These are phyloP conservation scores for Calonectria henricotiae DNA, from an alignment of 2,329 filamentous ascomycete species.

Conservation along the genomic window DNA sequence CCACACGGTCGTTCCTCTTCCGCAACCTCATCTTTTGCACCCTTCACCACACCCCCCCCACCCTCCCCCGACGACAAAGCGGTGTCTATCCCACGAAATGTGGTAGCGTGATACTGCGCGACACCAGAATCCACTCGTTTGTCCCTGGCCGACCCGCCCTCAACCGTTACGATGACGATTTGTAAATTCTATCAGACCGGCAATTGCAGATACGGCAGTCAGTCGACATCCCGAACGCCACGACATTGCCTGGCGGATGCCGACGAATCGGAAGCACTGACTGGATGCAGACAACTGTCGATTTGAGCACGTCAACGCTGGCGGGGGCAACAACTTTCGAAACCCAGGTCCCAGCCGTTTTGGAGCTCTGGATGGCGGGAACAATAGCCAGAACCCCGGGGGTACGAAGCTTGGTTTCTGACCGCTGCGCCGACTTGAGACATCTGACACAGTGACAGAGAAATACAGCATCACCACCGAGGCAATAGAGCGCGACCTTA, in stretches of 20 bases:
- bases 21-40: neutral
- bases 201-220: conserved; percentile 69
- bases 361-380: conserved; percentile 62
- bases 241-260: neutral
- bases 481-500: conserved; percentile 78
- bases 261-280: conserved; percentile 32
- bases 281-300: conserved; percentile 66
- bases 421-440: conserved; percentile 2
- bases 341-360: conserved; percentile 71
- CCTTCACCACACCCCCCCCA: conserved; percentile 14
- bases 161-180: conserved; percentile 57
- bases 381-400: conserved; percentile 45
- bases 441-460: conserved; percentile 46
- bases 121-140: conserved; percentile 38
- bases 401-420: conserved; percentile 37
- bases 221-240: conserved; percentile 47
- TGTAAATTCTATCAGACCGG: conserved; percentile 69
- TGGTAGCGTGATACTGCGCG: conserved; percentile 41
- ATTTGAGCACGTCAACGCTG: conserved; percentile 69
- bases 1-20: conserved; percentile 19
- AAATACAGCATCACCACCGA: conserved; percentile 72
- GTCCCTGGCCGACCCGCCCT: conserved; percentile 30
- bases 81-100: conserved; percentile 42
- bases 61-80: neutral
- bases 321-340: conserved; percentile 46